Conservation (phyloP, 1,284 basidiomycete species). For the Phaffia rhodozyma region DNA sequence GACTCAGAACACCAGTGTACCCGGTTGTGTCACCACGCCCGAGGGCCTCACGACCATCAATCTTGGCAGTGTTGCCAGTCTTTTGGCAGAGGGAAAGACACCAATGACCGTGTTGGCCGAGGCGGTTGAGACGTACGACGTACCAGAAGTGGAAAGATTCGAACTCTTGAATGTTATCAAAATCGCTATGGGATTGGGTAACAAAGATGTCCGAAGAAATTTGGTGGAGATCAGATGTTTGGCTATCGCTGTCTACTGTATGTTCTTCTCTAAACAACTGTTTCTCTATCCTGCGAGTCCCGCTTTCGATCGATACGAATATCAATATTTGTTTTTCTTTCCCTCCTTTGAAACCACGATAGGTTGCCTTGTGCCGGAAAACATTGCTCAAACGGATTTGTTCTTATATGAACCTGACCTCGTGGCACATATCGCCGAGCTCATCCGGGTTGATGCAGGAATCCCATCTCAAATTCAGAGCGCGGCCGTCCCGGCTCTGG, state of each 20-base stretch:
- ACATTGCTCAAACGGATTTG: constrained; percentile 61
- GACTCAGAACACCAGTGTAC: not conserved
- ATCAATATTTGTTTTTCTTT: not conserved
- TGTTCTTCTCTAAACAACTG: constrained; percentile 11
- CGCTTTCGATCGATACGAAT: not conserved
- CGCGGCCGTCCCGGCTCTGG: constrained; percentile 74
- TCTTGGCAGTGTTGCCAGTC: constrained; percentile 23
- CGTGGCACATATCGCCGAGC: constrained; percentile 72
- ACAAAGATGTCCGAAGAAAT: constrained; percentile 57
- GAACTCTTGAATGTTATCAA: constrained; percentile 81
- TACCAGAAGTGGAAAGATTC: constrained; percentile 77
- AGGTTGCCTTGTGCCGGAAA: constrained; percentile 65
- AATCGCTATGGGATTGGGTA: constrained; percentile 52
- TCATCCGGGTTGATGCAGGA: constrained; percentile 57
- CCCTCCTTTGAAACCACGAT: not conserved
- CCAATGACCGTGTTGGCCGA: constrained; percentile 20
- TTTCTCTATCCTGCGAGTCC: not conserved
- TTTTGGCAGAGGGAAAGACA: constrained; percentile 14
- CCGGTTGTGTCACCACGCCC: constrained; percentile 21
- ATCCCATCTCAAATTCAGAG: constrained; percentile 50
- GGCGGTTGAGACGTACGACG: constrained; percentile 40
- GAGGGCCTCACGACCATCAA: constrained; percentile 32
- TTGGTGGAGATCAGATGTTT: constrained; percentile 71
- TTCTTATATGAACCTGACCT: constrained; percentile 93
- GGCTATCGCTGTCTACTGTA: constrained; percentile 70